Evolutionary conservation across 2,329 filamentous ascomycete species (phyloP).

Genomic region (Nannizziopsis arthrosporioides): DNA sequence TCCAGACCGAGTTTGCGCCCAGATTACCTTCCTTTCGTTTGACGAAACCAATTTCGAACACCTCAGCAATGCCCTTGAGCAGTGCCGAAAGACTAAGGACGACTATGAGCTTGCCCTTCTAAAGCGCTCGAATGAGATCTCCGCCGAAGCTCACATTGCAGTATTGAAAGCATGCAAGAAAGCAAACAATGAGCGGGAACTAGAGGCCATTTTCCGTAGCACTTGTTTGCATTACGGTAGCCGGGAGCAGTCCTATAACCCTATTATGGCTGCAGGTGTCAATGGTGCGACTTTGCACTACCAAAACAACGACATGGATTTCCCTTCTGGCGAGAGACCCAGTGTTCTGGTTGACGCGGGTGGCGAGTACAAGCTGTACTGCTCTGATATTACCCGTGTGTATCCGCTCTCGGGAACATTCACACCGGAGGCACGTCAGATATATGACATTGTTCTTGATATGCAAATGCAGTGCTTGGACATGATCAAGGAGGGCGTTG

Average conservation of each 20-base stretch:
- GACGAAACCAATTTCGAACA: slow-evolving; percentile 48
- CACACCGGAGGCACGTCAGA: slow-evolving; percentile 53
- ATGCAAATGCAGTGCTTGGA: slow-evolving; percentile 72
- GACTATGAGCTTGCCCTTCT: slow-evolving; percentile 76
- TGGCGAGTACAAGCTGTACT: slow-evolving; percentile 74
- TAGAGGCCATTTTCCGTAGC: slow-evolving; percentile 66
- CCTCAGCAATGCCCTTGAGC: slow-evolving; percentile 63
- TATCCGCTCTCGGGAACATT: slow-evolving; percentile 66
- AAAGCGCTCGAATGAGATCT: slow-evolving; percentile 67
- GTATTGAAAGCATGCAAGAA: slow-evolving; percentile 54
- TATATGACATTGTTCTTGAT: slow-evolving; percentile 64
- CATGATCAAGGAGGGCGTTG: slow-evolving; percentile 54
- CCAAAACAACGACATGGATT: slow-evolving; percentile 60
- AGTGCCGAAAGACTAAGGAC: slow-evolving; percentile 69
- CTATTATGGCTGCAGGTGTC: slow-evolving; percentile 76
- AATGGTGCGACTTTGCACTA: slow-evolving; percentile 86
- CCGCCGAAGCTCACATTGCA: slow-evolving; percentile 61
- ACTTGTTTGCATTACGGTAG: slow-evolving; percentile 62
- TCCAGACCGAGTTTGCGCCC: slow-evolving; percentile 60
- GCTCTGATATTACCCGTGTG: slow-evolving; percentile 79
- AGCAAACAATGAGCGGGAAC: slow-evolving; percentile 66
- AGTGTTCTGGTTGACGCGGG: slow-evolving; percentile 79
- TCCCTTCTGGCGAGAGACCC: slow-evolving; percentile 47
- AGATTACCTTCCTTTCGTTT: slow-evolving; percentile 60
- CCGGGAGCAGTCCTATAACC: slow-evolving; percentile 68